Base-by-base conservation (phyloP, 169 alveolate species). In the Eimeria brunetti region DNA sequence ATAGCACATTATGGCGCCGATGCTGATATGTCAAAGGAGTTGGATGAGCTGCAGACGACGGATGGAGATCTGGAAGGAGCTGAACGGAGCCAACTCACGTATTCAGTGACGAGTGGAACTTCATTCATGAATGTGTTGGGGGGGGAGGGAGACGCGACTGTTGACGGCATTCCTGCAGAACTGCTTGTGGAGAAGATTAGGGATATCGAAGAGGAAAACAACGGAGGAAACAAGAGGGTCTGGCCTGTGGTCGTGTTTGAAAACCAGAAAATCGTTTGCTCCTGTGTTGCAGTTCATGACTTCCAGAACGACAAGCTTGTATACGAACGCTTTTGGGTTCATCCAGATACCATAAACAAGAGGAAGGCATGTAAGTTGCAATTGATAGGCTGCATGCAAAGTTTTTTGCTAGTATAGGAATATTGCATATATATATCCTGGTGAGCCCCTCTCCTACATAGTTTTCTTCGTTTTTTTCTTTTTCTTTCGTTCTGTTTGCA, bases 231-330 rank as follows among this genome's bases (percentile, higher is more conserved):
- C 53, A 71, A 3, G 53, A 33, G n/a, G 0, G 81, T 53, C 81
- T 71, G 81, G 81, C 81, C 81, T 27, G 30, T 71, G n/a, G 9
- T 71, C 22, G 81, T 71, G 30, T 71, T 71, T 14, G 81, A 71
- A 36, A 71, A 71, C 51, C 33, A 33, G 11, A 36, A 16, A 3
- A 12, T 71, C 4, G 81, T 36, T 2, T 71, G 81, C 30, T 1
- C 81, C 0, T 71, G 81, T 14, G 53, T 33, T 11, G 81, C 81
- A 9, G 33, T 71, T 6, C 30, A 71, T 5, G 81, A 71, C 30
- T 4, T 2, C 22, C 30, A 71, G 12, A 38, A 16, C 2, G n/a
- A 36, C 30, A 4, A 7, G 27, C 51, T 71, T 71, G 8, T 0
- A 33, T 71, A 71, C 53, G 53, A 71, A 9, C 12, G 51, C 30